A percentile compares a stretch with the other conserved stretches of the same genome.
Evolutionary conservation across 2,329 filamentous ascomycete genomes (phyloP).

Genomic region (Camptophora hylomeconis): DNA sequence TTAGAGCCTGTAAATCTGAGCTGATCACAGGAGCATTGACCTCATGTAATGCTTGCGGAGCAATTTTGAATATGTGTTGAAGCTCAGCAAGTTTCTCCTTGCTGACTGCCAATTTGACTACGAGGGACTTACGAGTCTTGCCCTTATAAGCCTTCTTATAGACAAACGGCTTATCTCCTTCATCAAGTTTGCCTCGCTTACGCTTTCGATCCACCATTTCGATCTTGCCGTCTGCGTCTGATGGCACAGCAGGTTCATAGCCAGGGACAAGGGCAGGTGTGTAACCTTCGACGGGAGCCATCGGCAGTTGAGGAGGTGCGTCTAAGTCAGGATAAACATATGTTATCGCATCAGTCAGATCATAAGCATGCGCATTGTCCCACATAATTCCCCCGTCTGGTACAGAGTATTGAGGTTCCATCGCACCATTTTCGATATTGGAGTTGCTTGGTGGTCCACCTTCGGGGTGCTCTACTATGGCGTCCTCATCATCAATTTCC

Average conservation of each 20-base stretch:
- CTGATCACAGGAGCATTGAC: slow-evolving; percentile 14
- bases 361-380: slow-evolving; percentile 20
- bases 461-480: slow-evolving; percentile 17
- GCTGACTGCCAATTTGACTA: slow-evolving; percentile 17
- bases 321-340: slow-evolving; percentile 24
- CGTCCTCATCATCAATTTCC: slow-evolving; percentile 12
- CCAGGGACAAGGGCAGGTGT: slow-evolving; percentile 5
- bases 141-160: slow-evolving; percentile 6
- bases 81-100: slow-evolving; percentile 14
- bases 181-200: slow-evolving; percentile 17
- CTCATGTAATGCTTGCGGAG: slow-evolving; percentile 10
- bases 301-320: slow-evolving; percentile 7
- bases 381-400: slow-evolving; percentile 19
- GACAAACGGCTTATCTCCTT: slow-evolving; percentile 12
- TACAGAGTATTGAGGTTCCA: slow-evolving; percentile 15
- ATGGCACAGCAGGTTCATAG: slow-evolving; percentile 6
- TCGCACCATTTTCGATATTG: slow-evolving; percentile 1
- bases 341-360: slow-evolving; percentile 22
- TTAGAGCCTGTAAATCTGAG: slow-evolving; percentile 18
- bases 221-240: slow-evolving; percentile 10
- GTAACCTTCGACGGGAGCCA: slow-evolving; percentile 9
- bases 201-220: slow-evolving; percentile 17
- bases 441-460: slow-evolving; percentile 5
- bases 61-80: slow-evolving; percentile 7
- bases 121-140: slow-evolving; percentile 13